These are phyloP conservation scores for Boletus rex-veris DNA, from an alignment of 768 basidiomycete species.

Conservation along the genomic window DNA sequence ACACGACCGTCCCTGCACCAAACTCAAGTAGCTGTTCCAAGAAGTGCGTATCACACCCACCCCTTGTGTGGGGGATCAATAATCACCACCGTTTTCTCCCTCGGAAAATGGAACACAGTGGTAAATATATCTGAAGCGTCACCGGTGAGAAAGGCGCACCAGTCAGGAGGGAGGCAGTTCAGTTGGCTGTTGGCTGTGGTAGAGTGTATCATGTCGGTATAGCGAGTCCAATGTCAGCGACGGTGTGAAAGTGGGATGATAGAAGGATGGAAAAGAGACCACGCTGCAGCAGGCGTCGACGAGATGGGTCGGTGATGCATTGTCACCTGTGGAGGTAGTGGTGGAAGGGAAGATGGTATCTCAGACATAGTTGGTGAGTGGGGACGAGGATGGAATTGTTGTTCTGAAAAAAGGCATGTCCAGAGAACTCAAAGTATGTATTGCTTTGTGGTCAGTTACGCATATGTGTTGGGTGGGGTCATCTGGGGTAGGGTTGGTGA, in stretches of 20 bases:
- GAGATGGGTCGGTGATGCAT: slow-evolving; percentile 63
- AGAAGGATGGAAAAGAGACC: slow-evolving; percentile 87
- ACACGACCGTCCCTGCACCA: slow-evolving; percentile 66
- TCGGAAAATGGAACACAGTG: slow-evolving; percentile 61
- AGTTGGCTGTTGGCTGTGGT: slow-evolving; percentile 65
- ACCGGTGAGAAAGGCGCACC: slow-evolving; percentile 69
- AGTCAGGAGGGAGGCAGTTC: slow-evolving; percentile 53
- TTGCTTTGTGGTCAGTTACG: slow-evolving; percentile 77
- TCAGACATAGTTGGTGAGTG: slow-evolving; percentile 80
- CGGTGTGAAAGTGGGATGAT: slow-evolving; percentile 66
- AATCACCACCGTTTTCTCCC: slow-evolving; percentile 61
- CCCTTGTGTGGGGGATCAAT: slow-evolving; percentile 96
- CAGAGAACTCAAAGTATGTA: slow-evolving; percentile 79
- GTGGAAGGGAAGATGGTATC: slow-evolving; percentile 57
- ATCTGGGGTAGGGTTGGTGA: slow-evolving; percentile 28
- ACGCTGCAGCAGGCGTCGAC: slow-evolving; percentile 93
- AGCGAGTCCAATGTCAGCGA: slow-evolving; percentile 88
- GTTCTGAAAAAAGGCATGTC: slow-evolving; percentile 96
- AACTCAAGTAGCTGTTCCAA: slow-evolving; percentile 75
- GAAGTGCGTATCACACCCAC: slow-evolving; percentile 76
- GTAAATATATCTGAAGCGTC: slow-evolving; percentile 86
- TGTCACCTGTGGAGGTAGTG: neutral
- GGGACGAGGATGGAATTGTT: slow-evolving; percentile 86
- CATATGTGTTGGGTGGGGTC: slow-evolving; percentile 65
- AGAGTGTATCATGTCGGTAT: slow-evolving; percentile 61